phyloP scores from a whole-genome alignment of 805 yeast species.

The Kodamaea nitidulidarum region DNA sequence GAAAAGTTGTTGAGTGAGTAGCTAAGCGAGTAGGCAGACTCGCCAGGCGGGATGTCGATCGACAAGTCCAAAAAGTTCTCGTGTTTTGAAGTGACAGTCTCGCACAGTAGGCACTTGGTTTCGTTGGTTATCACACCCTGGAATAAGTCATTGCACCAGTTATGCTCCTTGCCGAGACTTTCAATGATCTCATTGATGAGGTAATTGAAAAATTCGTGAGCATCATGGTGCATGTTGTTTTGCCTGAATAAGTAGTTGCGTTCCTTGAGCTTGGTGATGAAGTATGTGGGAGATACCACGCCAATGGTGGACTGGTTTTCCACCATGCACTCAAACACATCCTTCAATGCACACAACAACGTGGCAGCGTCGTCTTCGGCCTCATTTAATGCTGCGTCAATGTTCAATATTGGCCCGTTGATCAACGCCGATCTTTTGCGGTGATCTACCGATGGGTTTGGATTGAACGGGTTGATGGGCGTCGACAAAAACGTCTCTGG shows the following conservation, averaged over 20 bases:
- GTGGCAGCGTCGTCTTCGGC: slow-evolving; percentile 30
- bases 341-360: slow-evolving; percentile 64
- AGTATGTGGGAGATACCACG: slow-evolving; percentile 74
- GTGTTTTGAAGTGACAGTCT: slow-evolving; percentile 71
- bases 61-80: slow-evolving; percentile 86
- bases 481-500: slow-evolving; percentile 32
- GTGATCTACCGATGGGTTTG: slow-evolving; percentile 55
- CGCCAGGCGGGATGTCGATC: slow-evolving; percentile 71
- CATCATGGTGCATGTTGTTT: slow-evolving; percentile 92
- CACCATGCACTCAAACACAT: slow-evolving; percentile 76
- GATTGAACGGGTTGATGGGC: slow-evolving; percentile 38
- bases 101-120: slow-evolving; percentile 88
- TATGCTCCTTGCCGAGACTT: slow-evolving; percentile 46
- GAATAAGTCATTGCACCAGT: slow-evolving; percentile 66
- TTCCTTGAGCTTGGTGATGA: slow-evolving; percentile 71
- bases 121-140: slow-evolving; percentile 84
- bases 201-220: slow-evolving; percentile 92
- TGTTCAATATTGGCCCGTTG: slow-evolving; percentile 78
- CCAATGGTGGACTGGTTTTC: slow-evolving; percentile 71
- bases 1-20: slow-evolving; percentile 78
- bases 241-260: slow-evolving; percentile 84
- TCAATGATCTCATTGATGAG: slow-evolving; percentile 66
- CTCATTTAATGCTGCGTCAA: slow-evolving; percentile 60
- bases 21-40: slow-evolving; percentile 56
- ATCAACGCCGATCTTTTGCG: slow-evolving; percentile 74